Evolutionary conservation across 176 grass and related monocot genomes (phyloP), one percentile per base, ranked within the genome.

Genomic region (Panicum miliaceum): DNA sequence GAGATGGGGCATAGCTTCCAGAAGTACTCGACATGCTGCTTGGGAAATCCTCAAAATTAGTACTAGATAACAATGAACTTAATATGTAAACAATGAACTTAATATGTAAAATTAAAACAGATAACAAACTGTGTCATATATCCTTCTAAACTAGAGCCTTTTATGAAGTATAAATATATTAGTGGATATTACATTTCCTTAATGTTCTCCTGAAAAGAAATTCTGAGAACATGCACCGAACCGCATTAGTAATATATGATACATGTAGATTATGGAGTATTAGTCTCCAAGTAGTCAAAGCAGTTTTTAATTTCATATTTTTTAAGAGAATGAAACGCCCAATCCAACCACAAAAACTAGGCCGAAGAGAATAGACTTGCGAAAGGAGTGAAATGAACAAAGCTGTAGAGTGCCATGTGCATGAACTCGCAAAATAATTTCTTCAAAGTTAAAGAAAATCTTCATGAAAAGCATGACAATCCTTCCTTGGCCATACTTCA

Each of bases 41-140:
- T 3, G 76, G 71, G 66, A 81, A 75, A 45, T 46, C 9, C 37
- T 53, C 61, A 35, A 77, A 45, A 3, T 23, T 76, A 12, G 40
- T 14, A 42, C 18, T 81, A 54, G 26, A 20, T 36, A 81, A 81
- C 20, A 81, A 36, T 75, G 20, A 36, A 53, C 7, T 74, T 64
- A 65, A 35, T 45, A 65, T 46, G 36, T 75, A 46, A 81, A 81
- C 20, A 81, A 36, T 75, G 20, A 36, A 53, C 7, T 74, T 64
- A 65, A 35, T 45, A 65, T 46, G 36, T 75, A 32, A 74, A 65
- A 40, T 36, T n/a, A 19, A 81, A 80, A 27, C 0, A 68, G 7
- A 25, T 69, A 22, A 12, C 46, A 13, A 23, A 40, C 11, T 53
- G 18, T 7, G 22, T 14, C 7, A 19, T 10, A 65, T 65, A 29